phyloP scores from a whole-genome alignment of 176 grass and related monocot species.

The Panicum miliaceum region DNA sequence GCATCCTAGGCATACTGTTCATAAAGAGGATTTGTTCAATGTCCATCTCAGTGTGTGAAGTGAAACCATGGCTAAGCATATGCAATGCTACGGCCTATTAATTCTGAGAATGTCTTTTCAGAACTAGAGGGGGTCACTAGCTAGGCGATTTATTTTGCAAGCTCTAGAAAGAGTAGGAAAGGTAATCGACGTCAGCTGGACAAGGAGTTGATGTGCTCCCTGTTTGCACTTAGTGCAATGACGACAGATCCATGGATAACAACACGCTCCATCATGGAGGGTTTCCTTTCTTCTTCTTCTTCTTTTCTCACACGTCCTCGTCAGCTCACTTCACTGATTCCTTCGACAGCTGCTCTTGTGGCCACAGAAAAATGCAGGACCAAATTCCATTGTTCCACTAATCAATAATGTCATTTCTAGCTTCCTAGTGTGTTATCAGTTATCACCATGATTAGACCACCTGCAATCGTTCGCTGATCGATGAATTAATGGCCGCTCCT shows the following conservation, averaged over 20 bases:
- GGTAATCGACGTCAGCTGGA: conserved; percentile 29
- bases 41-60: not conserved
- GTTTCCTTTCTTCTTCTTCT: not conserved
- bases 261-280: conserved; percentile 36
- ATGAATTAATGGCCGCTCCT: not conserved
- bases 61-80: not conserved
- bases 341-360: conserved; percentile 46
- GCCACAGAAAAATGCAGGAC: conserved; percentile 22
- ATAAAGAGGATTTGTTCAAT: not conserved
- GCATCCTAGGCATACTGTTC: not conserved
- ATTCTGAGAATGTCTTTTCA: conserved; percentile 1
- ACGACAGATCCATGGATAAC: conserved; percentile 29
- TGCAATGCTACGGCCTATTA: not conserved
- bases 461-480: not conserved
- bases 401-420: not conserved
- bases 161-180: conserved; percentile 33
- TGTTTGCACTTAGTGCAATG: conserved; percentile 42
- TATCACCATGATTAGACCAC: not conserved
- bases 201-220: conserved; percentile 17
- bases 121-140: not conserved
- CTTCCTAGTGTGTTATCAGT: not conserved
- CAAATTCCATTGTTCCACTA: not conserved
- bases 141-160: not conserved
- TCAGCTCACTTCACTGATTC: conserved; percentile 46
- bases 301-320: conserved; percentile 25